Base-by-base conservation (phyloP, 768 basidiomycete species). In the Leccinum imitatum region DNA sequence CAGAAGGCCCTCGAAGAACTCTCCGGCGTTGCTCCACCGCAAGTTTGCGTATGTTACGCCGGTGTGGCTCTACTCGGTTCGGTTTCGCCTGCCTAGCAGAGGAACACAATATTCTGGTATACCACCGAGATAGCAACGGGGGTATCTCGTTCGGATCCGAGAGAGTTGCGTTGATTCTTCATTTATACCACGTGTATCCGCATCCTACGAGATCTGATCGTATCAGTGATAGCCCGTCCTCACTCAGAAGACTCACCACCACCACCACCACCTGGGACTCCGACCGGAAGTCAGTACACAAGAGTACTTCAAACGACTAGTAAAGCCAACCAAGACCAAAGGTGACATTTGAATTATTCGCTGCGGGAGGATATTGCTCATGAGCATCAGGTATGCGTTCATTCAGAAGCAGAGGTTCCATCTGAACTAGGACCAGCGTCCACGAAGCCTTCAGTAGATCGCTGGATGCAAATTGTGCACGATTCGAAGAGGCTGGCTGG, bases 121-220 rank as follows among this genome's bases (percentile, higher is more conserved):
- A 17, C 33, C 35, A 19, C 54, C 6, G 6, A n/a, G 31, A 35
- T n/a, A 25, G 27, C 44, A 41, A 30, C 19, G 8, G n/a, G n/a
- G 1, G 3, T 11, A 44, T 21, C 14, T 7, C n/a, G 9, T 23
- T 23, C 51, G 19, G 44, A 31, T 14, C 23, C 6, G 39, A 23
- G 17, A 30, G 9, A n/a, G n/a, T 5, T 17, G 14, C 9, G 54
- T 52, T 8, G 4, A 51, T 57, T 17, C 19, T 15, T 8, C 19
- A 35, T 33, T 15, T 33, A 15, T 13, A 23, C 33, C 47, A 54
- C 25, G 14, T 54, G 50, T 21, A n/a, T 25, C 33, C 37, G 6
- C 1, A 44, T 30, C 27, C 8, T 31, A 11, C 21, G 15, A 19
- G 51, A 63, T 57, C 50, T 54, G 14, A 66, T 58, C 53, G 14